phyloP scores from a whole-genome alignment of 306 rosid species.

The Trifolium dubium region DNA sequence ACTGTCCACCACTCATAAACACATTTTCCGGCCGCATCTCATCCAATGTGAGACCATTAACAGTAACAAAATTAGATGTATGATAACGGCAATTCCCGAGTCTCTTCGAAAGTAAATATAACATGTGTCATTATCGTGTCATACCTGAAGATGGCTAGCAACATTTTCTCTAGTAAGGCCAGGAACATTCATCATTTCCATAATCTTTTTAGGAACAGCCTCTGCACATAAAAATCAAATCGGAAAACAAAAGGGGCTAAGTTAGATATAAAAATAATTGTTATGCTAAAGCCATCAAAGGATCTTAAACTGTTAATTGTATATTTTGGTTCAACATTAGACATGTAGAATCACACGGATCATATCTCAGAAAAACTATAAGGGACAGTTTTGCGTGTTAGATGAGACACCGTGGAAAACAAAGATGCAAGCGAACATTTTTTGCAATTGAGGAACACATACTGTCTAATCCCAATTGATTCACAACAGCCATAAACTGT shows the following conservation, averaged over 20 bases:
- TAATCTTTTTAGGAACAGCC: slow-evolving; percentile 95
- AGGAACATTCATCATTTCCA: slow-evolving; percentile 98
- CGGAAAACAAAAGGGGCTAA: slow-evolving; percentile 29
- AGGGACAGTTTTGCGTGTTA: not conserved
- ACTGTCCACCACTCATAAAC: not conserved
- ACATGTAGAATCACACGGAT: slow-evolving; percentile 13
- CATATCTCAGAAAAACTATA: not conserved
- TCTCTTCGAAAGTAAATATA: not conserved
- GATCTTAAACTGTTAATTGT: slow-evolving; percentile 16
- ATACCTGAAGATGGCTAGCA: slow-evolving; percentile 99
- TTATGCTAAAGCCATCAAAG: slow-evolving; percentile 7
- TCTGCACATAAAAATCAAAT: slow-evolving; percentile 57
- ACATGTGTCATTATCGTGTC: not conserved
- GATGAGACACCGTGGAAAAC: slow-evolving; percentile 22
- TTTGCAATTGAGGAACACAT: slow-evolving; percentile 49
- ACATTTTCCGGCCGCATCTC: not conserved
- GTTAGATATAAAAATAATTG: slow-evolving; percentile 14
- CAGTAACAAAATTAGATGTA: not conserved
- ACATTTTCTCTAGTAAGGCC: slow-evolving; percentile 99
- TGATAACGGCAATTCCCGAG: slow-evolving; percentile 3
- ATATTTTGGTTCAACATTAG: too few species aligned
- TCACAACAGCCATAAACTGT: slow-evolving; percentile 94
- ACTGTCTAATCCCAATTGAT: slow-evolving; percentile 96
- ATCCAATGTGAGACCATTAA: not conserved
- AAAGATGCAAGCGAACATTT: slow-evolving; percentile 15